Conservation (phyloP, 345 rosid genomes). For the Gynandropsis gynandra region DNA sequence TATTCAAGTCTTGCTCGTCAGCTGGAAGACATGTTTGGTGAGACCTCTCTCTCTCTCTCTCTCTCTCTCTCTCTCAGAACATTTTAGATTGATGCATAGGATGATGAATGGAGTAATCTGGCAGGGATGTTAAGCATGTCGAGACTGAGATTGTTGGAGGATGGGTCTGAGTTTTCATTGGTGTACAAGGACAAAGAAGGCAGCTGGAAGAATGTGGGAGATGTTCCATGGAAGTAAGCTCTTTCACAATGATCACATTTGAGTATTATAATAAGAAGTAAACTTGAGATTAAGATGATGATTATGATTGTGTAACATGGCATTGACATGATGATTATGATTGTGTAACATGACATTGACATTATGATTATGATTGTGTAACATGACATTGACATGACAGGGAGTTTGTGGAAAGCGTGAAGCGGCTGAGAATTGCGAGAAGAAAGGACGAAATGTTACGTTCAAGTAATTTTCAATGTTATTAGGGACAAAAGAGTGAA, state of each 20-base stretch:
- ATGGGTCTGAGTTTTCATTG: conserved; percentile 45
- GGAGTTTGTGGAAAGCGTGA: conserved; percentile 45
- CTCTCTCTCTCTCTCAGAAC: background rate
- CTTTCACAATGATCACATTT: conserved; percentile 1
- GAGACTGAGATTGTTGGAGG: conserved; percentile 48
- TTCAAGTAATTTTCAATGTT: no score
- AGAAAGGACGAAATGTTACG: conserved; percentile 28
- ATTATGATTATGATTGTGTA: no score
- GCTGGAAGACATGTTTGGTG: conserved; percentile 76
- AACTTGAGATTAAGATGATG: conserved; percentile 7
- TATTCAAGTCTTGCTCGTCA: conserved; percentile 52
- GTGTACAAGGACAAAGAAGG: conserved; percentile 52
- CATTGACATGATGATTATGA: no score
- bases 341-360: conserved; percentile 6
- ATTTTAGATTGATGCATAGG: conserved; percentile 30
- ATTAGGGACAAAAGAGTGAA: no score
- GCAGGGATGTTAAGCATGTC: conserved; percentile 47
- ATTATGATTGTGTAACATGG: conserved; percentile 4
- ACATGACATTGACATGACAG: conserved; percentile 28
- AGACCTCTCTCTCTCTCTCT: conserved; percentile 7
- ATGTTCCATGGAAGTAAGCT: conserved; percentile 63
- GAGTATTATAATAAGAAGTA: background rate
- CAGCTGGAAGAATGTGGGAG: conserved; percentile 51
- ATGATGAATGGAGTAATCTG: conserved; percentile 35
- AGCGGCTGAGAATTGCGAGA: conserved; percentile 52